Evolutionary conservation across 1,284 basidiomycete genomes (phyloP), one percentile per base, ranked within the genome.

Genomic region (Ganoderma resinaceum): DNA sequence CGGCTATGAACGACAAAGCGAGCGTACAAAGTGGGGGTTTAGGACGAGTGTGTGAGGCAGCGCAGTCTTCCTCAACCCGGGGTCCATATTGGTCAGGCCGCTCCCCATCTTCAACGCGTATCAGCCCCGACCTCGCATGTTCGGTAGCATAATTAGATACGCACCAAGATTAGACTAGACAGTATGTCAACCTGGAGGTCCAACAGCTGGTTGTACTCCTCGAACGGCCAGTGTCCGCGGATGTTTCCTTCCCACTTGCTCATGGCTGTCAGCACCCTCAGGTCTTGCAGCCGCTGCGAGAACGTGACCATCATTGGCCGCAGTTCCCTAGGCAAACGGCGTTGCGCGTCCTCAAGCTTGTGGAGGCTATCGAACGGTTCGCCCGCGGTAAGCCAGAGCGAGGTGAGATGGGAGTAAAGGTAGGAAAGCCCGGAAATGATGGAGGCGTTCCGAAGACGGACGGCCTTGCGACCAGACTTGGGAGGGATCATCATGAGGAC

Each of bases 401-500:
- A 82, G 52, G 83, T 82, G 38, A 88, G 79, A 38, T 79, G 78
- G 0, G 80, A 77, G 71, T 87, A 87, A 14, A 84, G 68, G 65
- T 80, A 76, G 0, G 81, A 80, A 8, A 87, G 74, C 23, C 80
- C 76, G 12, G 79, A 73, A 60, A 86, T 79, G 12, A 78, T 78
- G 20, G 78, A 72, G 4, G 86, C 84, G 73, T 85, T 85, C 23
- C 80, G 79, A n/a, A 83, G 75, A 20, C 86, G 82, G 53, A 87
- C 83, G 37, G 83, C 81, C 65, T 82, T 82, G 40, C 87, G 83
- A 4, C 83, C 83, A 18, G 85, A 86, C 52, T 83, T 80, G 5
- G 86, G 83, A 0, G 85, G 85, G n/a, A 86, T 73, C 74, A 86
- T 79, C 84, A 86, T 86, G 52, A 85, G 71, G 61, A 86, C 79